A percentile compares a stretch with the other conserved stretches of the same genome.
Evolutionary conservation across 2,329 filamentous ascomycete species (phyloP).

Genomic region (Neodidymelliopsis sp.): DNA sequence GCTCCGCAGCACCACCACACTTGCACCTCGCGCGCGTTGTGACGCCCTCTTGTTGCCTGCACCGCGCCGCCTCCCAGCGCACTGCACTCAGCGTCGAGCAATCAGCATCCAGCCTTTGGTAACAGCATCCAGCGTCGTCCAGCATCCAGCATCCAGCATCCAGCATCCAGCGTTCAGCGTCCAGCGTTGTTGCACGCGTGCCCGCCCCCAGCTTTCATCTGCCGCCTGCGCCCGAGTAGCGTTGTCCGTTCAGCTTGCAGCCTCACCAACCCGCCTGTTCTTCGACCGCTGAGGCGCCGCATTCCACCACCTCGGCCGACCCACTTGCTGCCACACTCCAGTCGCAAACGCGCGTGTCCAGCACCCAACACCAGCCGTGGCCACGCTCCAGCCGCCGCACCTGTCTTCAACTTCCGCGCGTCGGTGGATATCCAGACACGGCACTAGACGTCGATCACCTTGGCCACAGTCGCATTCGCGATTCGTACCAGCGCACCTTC

Average conservation of each 20-base stretch:
- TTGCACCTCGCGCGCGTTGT: conserved; percentile 6
- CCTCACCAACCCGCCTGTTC: conserved; percentile 20
- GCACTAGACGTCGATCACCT: conserved; percentile 21
- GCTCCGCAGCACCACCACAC: conserved; percentile 18
- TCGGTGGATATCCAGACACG: conserved; percentile 13
- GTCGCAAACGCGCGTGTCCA: conserved; percentile 13
- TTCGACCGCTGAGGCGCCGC: conserved; percentile 23
- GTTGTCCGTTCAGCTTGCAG: conserved; percentile 22
- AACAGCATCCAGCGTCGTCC: too few species aligned
- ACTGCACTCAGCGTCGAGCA: too few species aligned
- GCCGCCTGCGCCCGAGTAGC: conserved; percentile 7
- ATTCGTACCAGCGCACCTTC: conserved; percentile 16
- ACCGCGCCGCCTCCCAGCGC: neutral
- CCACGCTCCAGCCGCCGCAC: conserved; percentile 7
- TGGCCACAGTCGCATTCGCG: conserved; percentile 22
- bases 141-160: neutral
- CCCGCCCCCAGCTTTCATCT: conserved; percentile 2
- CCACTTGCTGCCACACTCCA: conserved; percentile 18
- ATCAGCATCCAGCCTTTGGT: neutral
- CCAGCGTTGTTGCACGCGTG: conserved; percentile 6
- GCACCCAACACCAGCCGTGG: conserved; percentile 10
- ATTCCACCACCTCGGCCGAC: conserved; percentile 22
- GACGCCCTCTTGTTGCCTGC: conserved; percentile 7
- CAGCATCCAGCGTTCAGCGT: neutral
- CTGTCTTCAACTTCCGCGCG: conserved; percentile 9